Conservation (phyloP, 2,329 filamentous ascomycete genomes). For the Chalara sp. region DNA sequence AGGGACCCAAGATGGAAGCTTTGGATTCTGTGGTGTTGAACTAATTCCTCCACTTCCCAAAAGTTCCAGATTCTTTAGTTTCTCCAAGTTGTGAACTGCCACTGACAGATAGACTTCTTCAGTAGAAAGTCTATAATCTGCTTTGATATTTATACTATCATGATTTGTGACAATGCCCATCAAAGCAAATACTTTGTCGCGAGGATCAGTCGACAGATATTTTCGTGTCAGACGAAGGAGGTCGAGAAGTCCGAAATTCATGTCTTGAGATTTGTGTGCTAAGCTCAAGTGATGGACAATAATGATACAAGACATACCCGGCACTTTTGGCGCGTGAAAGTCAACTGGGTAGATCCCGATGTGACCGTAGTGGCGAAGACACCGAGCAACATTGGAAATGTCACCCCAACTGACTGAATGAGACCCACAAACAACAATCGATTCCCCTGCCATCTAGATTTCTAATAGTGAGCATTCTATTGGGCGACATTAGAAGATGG, state of each 20-base stretch:
- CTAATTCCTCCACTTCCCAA: slow-evolving; percentile 1
- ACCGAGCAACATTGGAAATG: slow-evolving; percentile 1
- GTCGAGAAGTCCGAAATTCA: neutral
- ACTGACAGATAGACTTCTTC: slow-evolving; percentile 3
- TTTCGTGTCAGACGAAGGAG: slow-evolving; percentile 1
- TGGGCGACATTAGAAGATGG: neutral
- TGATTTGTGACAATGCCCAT: slow-evolving; percentile 1
- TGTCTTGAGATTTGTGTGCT: slow-evolving; percentile 1
- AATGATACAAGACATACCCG: neutral
- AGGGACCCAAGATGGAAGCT: neutral
- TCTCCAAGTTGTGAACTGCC: slow-evolving; percentile 1
- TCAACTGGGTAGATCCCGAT: slow-evolving; percentile 3
- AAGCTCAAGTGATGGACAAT: neutral
- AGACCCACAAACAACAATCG: slow-evolving; percentile 2
- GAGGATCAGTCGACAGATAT: slow-evolving; percentile 1
- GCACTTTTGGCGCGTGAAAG: neutral
- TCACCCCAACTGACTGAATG: slow-evolving; percentile 1
- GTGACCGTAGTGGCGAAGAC: neutral
- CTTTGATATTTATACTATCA: neutral
- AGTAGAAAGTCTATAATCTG: neutral
- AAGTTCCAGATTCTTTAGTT: slow-evolving; percentile 1
- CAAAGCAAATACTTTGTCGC: slow-evolving; percentile 3
- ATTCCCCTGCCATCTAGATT: neutral
- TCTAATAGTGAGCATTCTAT: slow-evolving; percentile 1
- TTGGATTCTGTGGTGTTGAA: neutral